Evolutionary conservation across 164 flowering plant genomes (phyloP).

Genomic region (Taxillus chinensis): DNA sequence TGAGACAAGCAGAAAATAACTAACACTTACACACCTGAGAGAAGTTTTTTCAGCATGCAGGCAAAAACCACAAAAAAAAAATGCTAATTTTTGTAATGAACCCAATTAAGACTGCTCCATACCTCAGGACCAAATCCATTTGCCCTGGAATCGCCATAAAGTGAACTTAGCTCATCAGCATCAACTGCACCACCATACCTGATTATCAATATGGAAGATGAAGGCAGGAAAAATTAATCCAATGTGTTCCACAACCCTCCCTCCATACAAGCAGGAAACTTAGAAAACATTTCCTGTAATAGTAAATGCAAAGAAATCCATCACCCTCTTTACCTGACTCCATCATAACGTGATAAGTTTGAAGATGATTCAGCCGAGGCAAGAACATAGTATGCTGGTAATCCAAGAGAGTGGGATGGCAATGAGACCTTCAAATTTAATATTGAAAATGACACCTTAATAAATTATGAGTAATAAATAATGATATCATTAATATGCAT

Average conservation of each 20-base stretch:
- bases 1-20: no score
- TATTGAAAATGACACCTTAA: neutral
- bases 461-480: neutral
- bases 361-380: constrained; percentile 95
- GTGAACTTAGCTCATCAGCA: constrained; percentile 62
- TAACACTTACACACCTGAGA: neutral
- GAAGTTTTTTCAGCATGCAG: neutral
- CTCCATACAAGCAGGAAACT: no score
- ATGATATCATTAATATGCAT: neutral
- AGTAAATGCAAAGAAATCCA: constrained; percentile 64
- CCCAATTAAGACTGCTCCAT: neutral
- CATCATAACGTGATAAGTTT: constrained; percentile 94
- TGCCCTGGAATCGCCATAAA: constrained; percentile 77
- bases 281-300: constrained; percentile 36
- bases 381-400: constrained; percentile 89
- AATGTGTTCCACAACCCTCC: no score
- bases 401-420: constrained; percentile 94
- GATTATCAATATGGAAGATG: neutral
- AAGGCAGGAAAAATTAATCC: no score
- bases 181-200: constrained; percentile 83
- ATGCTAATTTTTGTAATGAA: neutral
- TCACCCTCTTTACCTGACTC: constrained; percentile 75
- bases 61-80: neutral
- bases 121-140: constrained; percentile 95
- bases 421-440: constrained; percentile 56